Percentiles rank a stretch among this genome's conserved stretches.
These are phyloP conservation scores for Ligustrum vulgare DNA, from an alignment of 257 asterid species.

Conservation along the genomic window DNA sequence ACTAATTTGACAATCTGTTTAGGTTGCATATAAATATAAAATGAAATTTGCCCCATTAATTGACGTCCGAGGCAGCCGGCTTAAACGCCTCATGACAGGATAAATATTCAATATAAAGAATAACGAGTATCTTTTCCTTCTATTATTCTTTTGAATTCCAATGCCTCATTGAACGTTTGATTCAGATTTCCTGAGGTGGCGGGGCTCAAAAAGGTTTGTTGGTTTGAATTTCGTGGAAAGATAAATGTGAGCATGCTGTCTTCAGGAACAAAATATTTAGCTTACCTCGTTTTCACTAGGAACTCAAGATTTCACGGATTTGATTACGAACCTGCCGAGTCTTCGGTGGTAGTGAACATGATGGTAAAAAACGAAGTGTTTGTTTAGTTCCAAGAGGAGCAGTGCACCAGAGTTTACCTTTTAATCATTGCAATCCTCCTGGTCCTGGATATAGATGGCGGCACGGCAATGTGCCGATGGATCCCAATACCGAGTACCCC, in stretches of 20 bases:
- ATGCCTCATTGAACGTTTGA: constrained; percentile 17
- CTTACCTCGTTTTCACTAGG: constrained; percentile 54
- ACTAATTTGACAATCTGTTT: too few relatives aligned
- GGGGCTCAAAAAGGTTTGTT: constrained; percentile 58
- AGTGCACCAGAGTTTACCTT: constrained; percentile 18
- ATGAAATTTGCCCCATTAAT: too few relatives aligned
- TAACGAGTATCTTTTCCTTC: too few relatives aligned
- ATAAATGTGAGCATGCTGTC: constrained; percentile 56
- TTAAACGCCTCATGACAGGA: too few relatives aligned
- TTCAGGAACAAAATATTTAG: constrained; percentile 42
- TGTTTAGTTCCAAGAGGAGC: constrained; percentile 46
- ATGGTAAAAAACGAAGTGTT: constrained; percentile 29
- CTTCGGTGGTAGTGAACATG: constrained; percentile 41
- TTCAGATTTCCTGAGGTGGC: constrained; percentile 65
- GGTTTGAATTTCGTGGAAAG: constrained; percentile 63
- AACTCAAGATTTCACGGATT: constrained; percentile 42
- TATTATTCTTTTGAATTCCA: background rate
- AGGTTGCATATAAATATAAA: too few relatives aligned
- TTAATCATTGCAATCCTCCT: too few relatives aligned
- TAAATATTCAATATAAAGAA: too few relatives aligned
- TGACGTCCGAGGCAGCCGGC: too few relatives aligned
- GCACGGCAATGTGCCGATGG: background rate
- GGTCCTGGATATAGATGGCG: constrained; percentile 2
- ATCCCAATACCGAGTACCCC: constrained; percentile 23
- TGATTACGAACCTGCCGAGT: constrained; percentile 38